Evolutionary conservation across 345 rosid species (phyloP).

Genomic region (Murraya paniculata): DNA sequence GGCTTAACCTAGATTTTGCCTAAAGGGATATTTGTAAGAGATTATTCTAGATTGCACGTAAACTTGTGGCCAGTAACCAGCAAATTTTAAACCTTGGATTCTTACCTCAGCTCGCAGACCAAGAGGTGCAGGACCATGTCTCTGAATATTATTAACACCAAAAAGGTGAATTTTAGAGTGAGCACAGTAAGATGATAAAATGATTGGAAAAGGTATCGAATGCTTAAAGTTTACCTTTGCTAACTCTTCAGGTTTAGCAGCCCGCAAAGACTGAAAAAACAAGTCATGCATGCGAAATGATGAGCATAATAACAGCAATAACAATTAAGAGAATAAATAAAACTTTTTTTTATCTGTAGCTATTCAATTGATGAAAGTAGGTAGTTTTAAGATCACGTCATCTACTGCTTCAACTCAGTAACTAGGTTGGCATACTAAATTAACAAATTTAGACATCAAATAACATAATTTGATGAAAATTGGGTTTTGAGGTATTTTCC

Average conservation of each 20-base stretch:
- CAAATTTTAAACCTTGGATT: neutral
- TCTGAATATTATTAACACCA: slow-evolving; percentile 27
- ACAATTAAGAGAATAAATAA: neutral
- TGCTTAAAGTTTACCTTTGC: slow-evolving; percentile 14
- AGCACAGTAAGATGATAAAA: neutral
- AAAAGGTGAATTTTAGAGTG: slow-evolving; percentile 7
- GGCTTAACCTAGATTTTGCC: neutral
- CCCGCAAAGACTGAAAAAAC: slow-evolving; percentile 15
- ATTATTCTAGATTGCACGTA: neutral
- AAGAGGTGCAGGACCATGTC: slow-evolving; percentile 27
- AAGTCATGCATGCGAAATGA: neutral
- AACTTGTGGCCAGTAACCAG: neutral
- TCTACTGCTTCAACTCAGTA: neutral
- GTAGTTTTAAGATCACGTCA: neutral
- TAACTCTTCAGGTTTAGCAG: slow-evolving; percentile 8
- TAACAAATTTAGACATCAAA: neutral
- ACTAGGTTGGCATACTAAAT: neutral
- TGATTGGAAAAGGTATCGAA: neutral
- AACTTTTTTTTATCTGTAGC: neutral
- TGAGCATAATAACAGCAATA: neutral
- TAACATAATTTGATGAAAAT: neutral
- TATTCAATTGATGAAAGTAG: neutral
- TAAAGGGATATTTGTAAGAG: neutral
- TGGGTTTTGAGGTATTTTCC: neutral
- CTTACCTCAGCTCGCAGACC: slow-evolving; percentile 71